Percentiles rank a stretch among this genome's conserved stretches.
Evolutionary conservation across 1,139 yeast genomes (phyloP).

Genomic region (Casaregolazyma suthepensis): DNA sequence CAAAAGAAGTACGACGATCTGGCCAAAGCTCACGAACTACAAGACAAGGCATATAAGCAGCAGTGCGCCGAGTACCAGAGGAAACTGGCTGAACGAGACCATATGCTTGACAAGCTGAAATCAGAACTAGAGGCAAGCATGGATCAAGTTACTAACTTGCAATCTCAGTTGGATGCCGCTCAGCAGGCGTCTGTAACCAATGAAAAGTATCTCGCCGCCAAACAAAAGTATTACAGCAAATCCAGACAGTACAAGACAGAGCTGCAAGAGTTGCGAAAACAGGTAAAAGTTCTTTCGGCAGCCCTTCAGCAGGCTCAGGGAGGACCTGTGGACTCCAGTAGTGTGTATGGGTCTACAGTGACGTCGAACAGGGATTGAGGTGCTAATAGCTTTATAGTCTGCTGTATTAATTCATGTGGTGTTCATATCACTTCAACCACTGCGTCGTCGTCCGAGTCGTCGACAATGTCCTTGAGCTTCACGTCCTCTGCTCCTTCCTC

Average conservation of each 20-base stretch:
- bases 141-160: neutral
- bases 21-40: neutral
- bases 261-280: neutral
- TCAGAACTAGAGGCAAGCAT: neutral
- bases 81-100: neutral
- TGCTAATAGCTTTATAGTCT: neutral
- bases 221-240: neutral
- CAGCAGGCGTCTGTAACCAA: neutral
- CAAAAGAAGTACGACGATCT: neutral
- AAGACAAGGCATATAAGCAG: neutral
- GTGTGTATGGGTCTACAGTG: neutral
- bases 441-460: conserved; percentile 23
- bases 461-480: conserved; percentile 33
- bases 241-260: neutral
- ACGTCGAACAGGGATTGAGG: neutral
- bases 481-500: conserved; percentile 50
- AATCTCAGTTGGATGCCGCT: neutral
- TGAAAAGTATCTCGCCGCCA: neutral
- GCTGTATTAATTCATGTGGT: neutral
- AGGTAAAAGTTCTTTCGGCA: neutral
- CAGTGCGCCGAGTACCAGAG: neutral
- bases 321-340: neutral
- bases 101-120: neutral
- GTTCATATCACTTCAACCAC: conserved; percentile 1
- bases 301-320: neutral